Conservation (phyloP, 306 rosid species). For the Fagus crenata region DNA sequence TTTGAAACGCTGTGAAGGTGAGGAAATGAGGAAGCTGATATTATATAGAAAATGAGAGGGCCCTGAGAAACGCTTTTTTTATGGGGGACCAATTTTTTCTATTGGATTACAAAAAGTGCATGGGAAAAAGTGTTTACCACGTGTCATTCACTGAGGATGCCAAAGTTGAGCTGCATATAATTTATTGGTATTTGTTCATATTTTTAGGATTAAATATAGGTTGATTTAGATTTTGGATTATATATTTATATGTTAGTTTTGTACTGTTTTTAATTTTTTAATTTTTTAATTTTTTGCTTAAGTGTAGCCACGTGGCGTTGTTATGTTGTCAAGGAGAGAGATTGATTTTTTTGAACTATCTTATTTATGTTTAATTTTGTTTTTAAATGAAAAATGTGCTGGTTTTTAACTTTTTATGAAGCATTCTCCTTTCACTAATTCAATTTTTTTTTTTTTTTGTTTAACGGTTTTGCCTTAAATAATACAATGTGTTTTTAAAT, state of each 20-base stretch:
- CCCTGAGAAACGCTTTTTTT: slow-evolving; percentile 34
- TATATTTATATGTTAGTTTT: too few relatives aligned
- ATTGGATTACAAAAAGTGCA: neutral
- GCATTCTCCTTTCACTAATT: neutral
- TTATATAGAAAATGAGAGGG: slow-evolving; percentile 1
- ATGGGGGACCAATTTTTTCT: neutral
- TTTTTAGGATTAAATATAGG: neutral
- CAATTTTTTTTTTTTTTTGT: neutral
- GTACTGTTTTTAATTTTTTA: too few relatives aligned
- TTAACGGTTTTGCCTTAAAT: neutral
- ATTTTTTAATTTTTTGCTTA: too few relatives aligned
- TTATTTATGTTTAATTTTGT: neutral
- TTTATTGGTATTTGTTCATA: neutral
- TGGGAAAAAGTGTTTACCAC: slow-evolving; percentile 27
- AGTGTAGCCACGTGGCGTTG: too few relatives aligned
- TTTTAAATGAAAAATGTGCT: neutral
- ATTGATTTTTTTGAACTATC: neutral
- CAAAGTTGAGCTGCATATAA: slow-evolving; percentile 24
- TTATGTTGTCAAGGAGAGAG: too few relatives aligned
- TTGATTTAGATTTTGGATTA: neutral
- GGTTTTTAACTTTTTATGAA: neutral
- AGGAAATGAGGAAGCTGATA: slow-evolving; percentile 2
- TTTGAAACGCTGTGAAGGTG: slow-evolving; percentile 26
- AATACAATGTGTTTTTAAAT: too few relatives aligned
- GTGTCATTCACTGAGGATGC: slow-evolving; percentile 18